Conservation (phyloP, 1,284 basidiomycete species). For the Stygiomarasmius scandens region DNA sequence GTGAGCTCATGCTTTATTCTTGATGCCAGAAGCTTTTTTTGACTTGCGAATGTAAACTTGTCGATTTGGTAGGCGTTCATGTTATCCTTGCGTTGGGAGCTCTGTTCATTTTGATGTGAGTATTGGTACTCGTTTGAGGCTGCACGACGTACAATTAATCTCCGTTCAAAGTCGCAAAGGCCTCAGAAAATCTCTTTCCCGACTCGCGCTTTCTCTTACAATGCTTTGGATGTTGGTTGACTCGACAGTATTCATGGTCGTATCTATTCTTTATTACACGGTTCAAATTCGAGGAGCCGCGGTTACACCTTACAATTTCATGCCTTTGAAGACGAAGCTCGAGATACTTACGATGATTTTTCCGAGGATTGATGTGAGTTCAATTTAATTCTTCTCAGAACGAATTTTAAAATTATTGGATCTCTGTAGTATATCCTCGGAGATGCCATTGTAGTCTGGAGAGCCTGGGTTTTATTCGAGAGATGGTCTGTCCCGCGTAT, state of each 20-base stretch:
- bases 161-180: neutral
- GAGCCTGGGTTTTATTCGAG: slow-evolving; percentile 10
- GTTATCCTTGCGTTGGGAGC: too few species aligned
- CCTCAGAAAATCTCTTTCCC: slow-evolving; percentile 1
- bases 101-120: too few species aligned
- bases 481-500: slow-evolving; percentile 1
- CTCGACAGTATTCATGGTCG: slow-evolving; percentile 1
- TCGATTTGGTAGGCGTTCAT: too few species aligned
- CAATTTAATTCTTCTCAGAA: neutral
- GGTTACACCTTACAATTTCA: neutral
- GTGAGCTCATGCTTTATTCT: too few species aligned
- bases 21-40: too few species aligned
- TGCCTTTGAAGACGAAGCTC: neutral
- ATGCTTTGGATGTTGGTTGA: slow-evolving; percentile 4
- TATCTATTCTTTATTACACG: neutral
- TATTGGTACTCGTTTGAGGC: too few species aligned
- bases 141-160: too few species aligned
- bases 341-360: slow-evolving; percentile 7
- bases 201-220: neutral
- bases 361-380: slow-evolving; percentile 7
- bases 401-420: neutral
- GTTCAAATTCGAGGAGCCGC: neutral
- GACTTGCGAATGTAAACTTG: too few species aligned
- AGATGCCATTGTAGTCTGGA: slow-evolving; percentile 8
- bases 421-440: slow-evolving; percentile 3